Evolutionary conservation across 139 green algal genomes (phyloP).

Genomic region (Chlamydomonas sp.): DNA sequence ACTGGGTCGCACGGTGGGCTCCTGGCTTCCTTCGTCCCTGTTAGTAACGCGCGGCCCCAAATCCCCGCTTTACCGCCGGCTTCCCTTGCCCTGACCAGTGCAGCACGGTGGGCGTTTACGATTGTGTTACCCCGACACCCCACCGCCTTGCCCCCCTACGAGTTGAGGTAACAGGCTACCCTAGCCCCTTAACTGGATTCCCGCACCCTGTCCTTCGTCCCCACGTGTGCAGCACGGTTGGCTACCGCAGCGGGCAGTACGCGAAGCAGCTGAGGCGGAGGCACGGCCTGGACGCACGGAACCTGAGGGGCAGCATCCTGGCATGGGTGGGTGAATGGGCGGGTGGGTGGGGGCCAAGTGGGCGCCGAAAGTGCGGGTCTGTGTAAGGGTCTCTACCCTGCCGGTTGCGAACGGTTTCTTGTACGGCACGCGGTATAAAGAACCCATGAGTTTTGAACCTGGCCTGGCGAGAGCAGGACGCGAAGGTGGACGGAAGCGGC

Average conservation of each 20-base stretch:
- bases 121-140: neutral
- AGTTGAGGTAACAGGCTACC: no score
- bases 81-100: no score
- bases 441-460: no score
- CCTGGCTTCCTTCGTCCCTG: no score
- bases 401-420: neutral
- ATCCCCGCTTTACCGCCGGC: no score
- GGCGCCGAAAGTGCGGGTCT: neutral
- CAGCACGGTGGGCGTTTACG: neutral
- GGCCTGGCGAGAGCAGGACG: no score
- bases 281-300: neutral
- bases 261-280: neutral
- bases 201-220: neutral
- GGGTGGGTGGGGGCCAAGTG: neutral
- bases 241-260: conserved; percentile 26
- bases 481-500: no score
- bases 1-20: no score
- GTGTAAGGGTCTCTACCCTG: neutral
- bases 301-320: conserved; percentile 24
- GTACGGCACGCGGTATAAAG: neutral
- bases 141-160: no score
- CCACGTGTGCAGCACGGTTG: conserved; percentile 4
- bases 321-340: conserved; percentile 9
- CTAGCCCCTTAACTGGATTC: neutral
- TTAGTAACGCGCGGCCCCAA: no score